Base-by-base conservation (phyloP, 1,284 basidiomycete genomes). In the Naganishia liquefaciens region DNA sequence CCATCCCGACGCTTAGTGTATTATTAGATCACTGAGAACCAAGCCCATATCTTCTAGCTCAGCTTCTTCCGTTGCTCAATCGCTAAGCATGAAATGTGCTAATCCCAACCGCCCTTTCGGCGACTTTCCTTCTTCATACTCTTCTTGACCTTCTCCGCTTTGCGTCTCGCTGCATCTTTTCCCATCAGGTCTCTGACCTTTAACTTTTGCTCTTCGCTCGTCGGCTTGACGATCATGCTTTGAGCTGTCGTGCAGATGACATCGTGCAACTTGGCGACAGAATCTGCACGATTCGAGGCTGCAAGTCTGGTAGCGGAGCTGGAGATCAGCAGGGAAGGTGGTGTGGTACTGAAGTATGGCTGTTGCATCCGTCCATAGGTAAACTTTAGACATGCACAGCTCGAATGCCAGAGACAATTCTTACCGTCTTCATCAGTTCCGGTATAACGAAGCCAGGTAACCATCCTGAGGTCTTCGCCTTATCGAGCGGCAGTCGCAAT, bases 371-470 rank as follows among this genome's bases (percentile, higher is more conserved):
- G 33, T n/a, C 9, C 13, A 53, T 13, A 9, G 6, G 2, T 49
- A 9, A 50, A 30, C 33, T 28, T 37, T 23, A 17, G 6, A n/a
- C 15, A 21, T 23, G 21, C 23, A n/a, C 13, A n/a, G 25, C 23
- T 17, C 10, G 3, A 30, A 28, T 55, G n/a, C 28, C 17, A 25
- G 37, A 27, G 27, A 61, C 28, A 54, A 17, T 13, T 17, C 60
- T 51, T 58, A 79, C 78, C 6, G 73, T 73, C 60, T 70, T 65
- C n/a, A 62, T 51, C 23, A 79, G 62, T 23, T 71, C 69, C 3
- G 67, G 49, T 6, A 76, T 55, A 9, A 77, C 67, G 63, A 77
- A 79, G 1, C 66, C 66, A 1, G 78, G 78, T 40, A 78, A 62
- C 78, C 78, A 79, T 0, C 49, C 58, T 1, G 69, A 72, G 23